phyloP scores from a whole-genome alignment of 371 early-diverging fungal genomes.

The Coemansia sp. region DNA sequence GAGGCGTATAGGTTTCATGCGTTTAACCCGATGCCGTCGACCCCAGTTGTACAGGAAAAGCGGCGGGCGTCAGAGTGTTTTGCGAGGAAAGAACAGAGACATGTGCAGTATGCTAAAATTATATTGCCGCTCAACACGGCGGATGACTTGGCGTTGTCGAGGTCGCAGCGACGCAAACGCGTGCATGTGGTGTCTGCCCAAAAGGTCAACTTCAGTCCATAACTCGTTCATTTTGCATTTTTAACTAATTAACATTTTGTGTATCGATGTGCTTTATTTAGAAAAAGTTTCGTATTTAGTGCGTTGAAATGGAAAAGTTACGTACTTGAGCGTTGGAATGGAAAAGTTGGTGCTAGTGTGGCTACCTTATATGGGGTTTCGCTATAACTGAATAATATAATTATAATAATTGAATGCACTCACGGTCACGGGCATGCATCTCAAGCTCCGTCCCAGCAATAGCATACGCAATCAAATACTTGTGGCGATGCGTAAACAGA shows the following conservation, averaged over 20 bases:
- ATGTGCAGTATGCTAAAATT: constrained; percentile 34
- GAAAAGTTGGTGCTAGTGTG: neutral
- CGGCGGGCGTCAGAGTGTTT: constrained; percentile 3
- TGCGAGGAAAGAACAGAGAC: constrained; percentile 19
- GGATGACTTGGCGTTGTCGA: constrained; percentile 37
- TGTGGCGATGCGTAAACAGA: neutral
- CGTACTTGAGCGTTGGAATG: neutral
- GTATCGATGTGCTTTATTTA: neutral
- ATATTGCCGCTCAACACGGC: constrained; percentile 35
- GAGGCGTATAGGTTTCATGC: constrained; percentile 61
- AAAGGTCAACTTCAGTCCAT: constrained; percentile 16
- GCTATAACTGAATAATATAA: neutral
- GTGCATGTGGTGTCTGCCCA: constrained; percentile 26
- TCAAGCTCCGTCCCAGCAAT: neutral
- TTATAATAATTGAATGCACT: neutral
- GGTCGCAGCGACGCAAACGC: constrained; percentile 43
- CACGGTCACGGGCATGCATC: neutral
- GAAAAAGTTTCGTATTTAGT: neutral
- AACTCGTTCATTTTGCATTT: neutral
- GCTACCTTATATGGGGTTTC: neutral
- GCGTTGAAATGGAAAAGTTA: neutral
- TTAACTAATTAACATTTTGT: too few species aligned
- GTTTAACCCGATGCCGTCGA: constrained; percentile 27
- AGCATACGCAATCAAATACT: neutral
- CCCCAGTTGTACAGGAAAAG: neutral